Evolutionary conservation across 108 stramenopile genomes (phyloP).

Genomic region (Cylindrotheca closterium): DNA sequence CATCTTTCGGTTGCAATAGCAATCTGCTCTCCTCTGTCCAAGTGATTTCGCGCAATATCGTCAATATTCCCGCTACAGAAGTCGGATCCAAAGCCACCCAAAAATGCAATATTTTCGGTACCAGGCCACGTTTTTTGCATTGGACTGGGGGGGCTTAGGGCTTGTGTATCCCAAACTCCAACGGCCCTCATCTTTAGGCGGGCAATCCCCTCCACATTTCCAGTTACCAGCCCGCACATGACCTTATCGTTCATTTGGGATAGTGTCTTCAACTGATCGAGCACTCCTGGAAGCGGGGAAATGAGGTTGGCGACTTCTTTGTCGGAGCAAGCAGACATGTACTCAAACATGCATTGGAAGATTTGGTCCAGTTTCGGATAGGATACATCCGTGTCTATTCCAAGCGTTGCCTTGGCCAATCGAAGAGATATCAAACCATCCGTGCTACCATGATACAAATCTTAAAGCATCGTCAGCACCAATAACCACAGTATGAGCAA

Average conservation of each 20-base stretch:
- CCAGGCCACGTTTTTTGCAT: slow-evolving; percentile 39
- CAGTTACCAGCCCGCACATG: slow-evolving; percentile 53
- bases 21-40: slow-evolving; percentile 58
- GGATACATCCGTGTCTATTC: slow-evolving; percentile 15
- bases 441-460: slow-evolving; percentile 50
- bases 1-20: slow-evolving; percentile 49
- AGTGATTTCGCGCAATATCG: slow-evolving; percentile 38
- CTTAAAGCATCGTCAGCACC: no score
- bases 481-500: no score
- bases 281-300: slow-evolving; percentile 39
- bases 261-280: slow-evolving; percentile 34
- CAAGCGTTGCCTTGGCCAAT: slow-evolving; percentile 35
- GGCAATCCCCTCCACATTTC: slow-evolving; percentile 63
- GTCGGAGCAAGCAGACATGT: slow-evolving; percentile 24
- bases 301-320: slow-evolving; percentile 36
- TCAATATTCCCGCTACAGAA: slow-evolving; percentile 54
- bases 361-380: slow-evolving; percentile 28
- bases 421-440: slow-evolving; percentile 53
- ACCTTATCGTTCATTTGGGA: slow-evolving; percentile 30
- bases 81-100: slow-evolving; percentile 62
- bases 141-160: slow-evolving; percentile 36
- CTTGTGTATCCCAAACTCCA: slow-evolving; percentile 39
- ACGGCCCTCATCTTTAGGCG: slow-evolving; percentile 49
- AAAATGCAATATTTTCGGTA: slow-evolving; percentile 38
- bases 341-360: slow-evolving; percentile 42